Evolutionary conservation across 257 asterid genomes (phyloP), one percentile per base, ranked within the genome.

Genomic region (Gardenia jasminoides): DNA sequence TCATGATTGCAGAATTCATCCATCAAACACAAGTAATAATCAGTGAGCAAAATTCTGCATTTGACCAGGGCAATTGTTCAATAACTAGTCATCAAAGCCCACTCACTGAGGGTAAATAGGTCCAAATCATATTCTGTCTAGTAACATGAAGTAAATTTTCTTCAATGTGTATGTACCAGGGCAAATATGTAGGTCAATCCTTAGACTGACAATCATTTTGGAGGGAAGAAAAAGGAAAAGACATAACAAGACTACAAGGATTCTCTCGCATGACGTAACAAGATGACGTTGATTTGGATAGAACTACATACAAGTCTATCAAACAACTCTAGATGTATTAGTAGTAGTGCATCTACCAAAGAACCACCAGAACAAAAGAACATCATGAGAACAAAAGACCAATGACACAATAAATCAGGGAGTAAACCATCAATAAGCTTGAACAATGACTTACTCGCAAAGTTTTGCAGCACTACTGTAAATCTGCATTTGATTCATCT

Each of bases 391-490:
- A 17, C 15, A 47, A 19, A 62, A 58, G 39, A 61, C 61, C 28
- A 39, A 50, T 9, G 22, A 69, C 67, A 76, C 22, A 36, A 20
- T 4, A 39, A 30, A 36, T 30, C 31, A 52, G 71, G 65, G 52
- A 44, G 22, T 74, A 43, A 33, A 74, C 82, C 16, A 64, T 20
- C 24, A 67, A 70, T 47, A 58, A 44, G 72, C 82, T 66, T 70
- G 74, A 44, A 74, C 65, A 70, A 70, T 68, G 46, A 84, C 97
- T 87, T 85, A 95, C 99, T 91, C 89, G 93, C 90, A 92, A 75
- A 92, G 92, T 86, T 88, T 89, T 75, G 98, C 98, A 72, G 96
- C 84, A 81, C 84, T 82, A 67, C 84, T 81, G 84, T 91, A 93
- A 76, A 87, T 85, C 75, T 92, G 97, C 84, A 91, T 74, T 44